Conservation (phyloP, 805 yeast species). For the Hanseniaspora occidentalis region DNA sequence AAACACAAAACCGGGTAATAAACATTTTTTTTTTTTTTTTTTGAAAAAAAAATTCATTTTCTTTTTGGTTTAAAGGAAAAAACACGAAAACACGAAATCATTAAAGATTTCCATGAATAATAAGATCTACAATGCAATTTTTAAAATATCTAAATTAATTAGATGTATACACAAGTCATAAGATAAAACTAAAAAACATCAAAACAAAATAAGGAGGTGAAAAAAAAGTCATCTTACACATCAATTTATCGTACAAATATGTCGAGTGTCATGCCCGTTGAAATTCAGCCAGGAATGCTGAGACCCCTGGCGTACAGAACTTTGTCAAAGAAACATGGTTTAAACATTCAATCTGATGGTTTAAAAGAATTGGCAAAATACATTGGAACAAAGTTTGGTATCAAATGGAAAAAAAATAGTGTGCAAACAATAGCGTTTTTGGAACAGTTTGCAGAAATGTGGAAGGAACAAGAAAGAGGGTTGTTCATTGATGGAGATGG, state of each 20-base stretch:
- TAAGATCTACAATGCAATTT: not conserved
- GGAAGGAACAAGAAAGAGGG: constrained; percentile 89
- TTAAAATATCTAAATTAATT: not conserved
- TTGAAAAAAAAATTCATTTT: too few species aligned
- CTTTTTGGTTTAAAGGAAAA: too few species aligned
- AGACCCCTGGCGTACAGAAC: constrained; percentile 87
- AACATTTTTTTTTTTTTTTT: too few species aligned
- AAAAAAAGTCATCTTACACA: too few species aligned
- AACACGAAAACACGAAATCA: not conserved
- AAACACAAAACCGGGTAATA: too few species aligned
- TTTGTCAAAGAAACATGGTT: constrained; percentile 82
- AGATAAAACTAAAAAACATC: not conserved
- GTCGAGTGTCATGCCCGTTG: constrained; percentile 36
- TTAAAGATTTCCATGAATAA: not conserved
- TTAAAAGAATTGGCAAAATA: constrained; percentile 58
- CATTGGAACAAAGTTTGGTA: constrained; percentile 59
- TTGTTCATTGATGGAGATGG: constrained; percentile 72
- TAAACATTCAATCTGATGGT: constrained; percentile 77
- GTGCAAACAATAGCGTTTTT: constrained; percentile 25
- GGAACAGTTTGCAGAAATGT: constrained; percentile 65
- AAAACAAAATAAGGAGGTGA: not conserved
- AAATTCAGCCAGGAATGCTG: constrained; percentile 65
- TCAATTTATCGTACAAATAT: too few species aligned
- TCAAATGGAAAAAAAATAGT: constrained; percentile 54
- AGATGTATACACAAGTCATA: not conserved